phyloP scores from a whole-genome alignment of 768 basidiomycete genomes.

The Tubosaeta brunneosetosa region DNA sequence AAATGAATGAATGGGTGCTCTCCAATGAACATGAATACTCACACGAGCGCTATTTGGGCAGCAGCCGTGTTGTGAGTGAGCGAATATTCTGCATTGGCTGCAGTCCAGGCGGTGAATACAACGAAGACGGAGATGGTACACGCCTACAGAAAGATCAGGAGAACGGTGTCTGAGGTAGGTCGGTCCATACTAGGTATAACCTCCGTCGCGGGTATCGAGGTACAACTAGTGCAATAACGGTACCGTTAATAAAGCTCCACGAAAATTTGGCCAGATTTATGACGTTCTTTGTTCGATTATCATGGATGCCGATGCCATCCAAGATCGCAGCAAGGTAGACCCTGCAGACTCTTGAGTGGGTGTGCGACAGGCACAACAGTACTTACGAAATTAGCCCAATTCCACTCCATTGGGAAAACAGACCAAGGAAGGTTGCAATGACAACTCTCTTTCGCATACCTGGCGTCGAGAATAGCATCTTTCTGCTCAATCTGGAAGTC shows the following conservation, averaged over 20 bases:
- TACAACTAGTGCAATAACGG: neutral
- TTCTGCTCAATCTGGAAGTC: neutral
- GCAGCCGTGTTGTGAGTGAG: constrained; percentile 4
- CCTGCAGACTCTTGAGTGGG: neutral
- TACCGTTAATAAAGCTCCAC: constrained; percentile 8
- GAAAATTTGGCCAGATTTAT: constrained; percentile 3
- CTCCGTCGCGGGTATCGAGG: constrained; percentile 9
- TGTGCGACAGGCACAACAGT: no score
- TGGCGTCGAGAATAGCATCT: neutral
- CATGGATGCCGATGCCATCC: constrained; percentile 13
- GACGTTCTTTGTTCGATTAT: constrained; percentile 12
- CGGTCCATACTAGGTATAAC: constrained; percentile 6
- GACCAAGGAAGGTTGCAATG: constrained; percentile 6
- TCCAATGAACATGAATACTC: neutral
- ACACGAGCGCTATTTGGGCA: constrained; percentile 10
- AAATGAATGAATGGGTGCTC: neutral
- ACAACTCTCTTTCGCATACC: constrained; percentile 15
- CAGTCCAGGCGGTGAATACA: constrained; percentile 16
- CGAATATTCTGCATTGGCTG: constrained; percentile 12
- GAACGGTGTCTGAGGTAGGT: no score
- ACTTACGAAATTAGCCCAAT: constrained; percentile 8
- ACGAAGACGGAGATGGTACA: constrained; percentile 11
- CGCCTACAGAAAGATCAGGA: neutral
- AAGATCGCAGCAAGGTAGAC: constrained; percentile 12
- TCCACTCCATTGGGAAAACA: constrained; percentile 11